Conservation (phyloP, 2,329 filamentous ascomycete genomes). For the Botryosphaeria dothidea region DNA sequence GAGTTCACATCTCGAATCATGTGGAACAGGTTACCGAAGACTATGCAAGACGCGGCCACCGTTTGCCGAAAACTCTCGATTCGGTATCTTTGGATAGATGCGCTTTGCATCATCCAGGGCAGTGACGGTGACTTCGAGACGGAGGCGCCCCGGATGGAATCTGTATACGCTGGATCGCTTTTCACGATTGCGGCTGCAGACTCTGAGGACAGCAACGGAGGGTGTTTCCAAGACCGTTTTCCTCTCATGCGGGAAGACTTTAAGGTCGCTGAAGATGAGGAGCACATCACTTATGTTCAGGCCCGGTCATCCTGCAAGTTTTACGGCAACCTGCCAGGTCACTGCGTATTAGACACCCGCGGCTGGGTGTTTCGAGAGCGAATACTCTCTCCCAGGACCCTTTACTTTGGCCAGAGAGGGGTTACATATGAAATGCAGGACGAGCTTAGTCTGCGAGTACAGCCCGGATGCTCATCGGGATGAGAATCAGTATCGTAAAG, state of each 20-base stretch:
- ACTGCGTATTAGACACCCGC: neutral
- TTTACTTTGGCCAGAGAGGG: neutral
- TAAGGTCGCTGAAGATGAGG: too few relatives aligned
- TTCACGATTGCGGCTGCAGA: conserved; percentile 34
- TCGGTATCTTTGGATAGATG: conserved; percentile 39
- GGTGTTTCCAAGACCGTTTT: neutral
- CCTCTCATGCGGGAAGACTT: too few relatives aligned
- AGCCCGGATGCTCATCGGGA: too few relatives aligned
- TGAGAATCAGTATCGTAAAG: too few relatives aligned
- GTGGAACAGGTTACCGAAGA: neutral
- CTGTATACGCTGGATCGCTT: conserved; percentile 35
- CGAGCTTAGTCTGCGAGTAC: too few relatives aligned
- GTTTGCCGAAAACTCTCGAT: conserved; percentile 34
- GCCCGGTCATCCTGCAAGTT: too few relatives aligned
- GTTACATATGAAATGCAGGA: conserved; percentile 7
- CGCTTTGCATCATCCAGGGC: conserved; percentile 38
- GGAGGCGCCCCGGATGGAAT: conserved; percentile 36
- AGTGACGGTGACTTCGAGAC: conserved; percentile 35
- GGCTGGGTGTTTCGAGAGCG: conserved; percentile 15
- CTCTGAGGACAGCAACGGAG: conserved; percentile 26
- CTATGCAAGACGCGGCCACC: conserved; percentile 29
- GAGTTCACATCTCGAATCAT: neutral
- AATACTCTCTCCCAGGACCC: conserved; percentile 3
- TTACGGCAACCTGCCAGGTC: too few relatives aligned
- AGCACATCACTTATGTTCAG: too few relatives aligned